These are phyloP conservation scores for Zalaria obscura DNA, from an alignment of 2,329 filamentous ascomycete species.

Conservation along the genomic window DNA sequence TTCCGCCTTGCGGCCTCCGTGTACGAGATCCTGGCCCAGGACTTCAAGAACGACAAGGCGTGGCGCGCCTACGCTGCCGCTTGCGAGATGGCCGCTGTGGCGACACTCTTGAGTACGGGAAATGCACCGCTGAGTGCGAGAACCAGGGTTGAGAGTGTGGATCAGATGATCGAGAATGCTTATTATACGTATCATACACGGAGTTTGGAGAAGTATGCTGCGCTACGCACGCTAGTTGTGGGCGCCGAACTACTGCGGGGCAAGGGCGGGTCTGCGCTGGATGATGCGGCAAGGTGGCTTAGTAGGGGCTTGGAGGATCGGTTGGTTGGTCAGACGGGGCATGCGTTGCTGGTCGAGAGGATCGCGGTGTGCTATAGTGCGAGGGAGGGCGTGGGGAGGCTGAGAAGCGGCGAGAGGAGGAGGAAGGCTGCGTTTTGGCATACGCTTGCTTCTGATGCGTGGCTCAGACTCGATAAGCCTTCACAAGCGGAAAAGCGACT, in stretches of 20 bases:
- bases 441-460: constrained; percentile 67
- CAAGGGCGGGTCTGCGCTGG: constrained; percentile 63
- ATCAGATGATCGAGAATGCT: constrained; percentile 77
- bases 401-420: constrained; percentile 54
- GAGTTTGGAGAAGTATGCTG: constrained; percentile 65
- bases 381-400: constrained; percentile 51
- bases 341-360: constrained; percentile 74
- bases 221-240: constrained; percentile 62
- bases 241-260: constrained; percentile 71
- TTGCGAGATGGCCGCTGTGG: constrained; percentile 88
- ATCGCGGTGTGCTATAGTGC: constrained; percentile 72
- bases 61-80: constrained; percentile 91
- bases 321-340: constrained; percentile 59
- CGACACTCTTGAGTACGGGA: constrained; percentile 63
- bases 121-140: constrained; percentile 49
- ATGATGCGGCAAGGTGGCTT: constrained; percentile 80
- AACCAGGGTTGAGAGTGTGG: constrained; percentile 64
- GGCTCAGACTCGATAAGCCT: constrained; percentile 64
- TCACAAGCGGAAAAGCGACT: constrained; percentile 68
- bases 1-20: constrained; percentile 87
- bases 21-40: constrained; percentile 76
- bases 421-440: constrained; percentile 87
- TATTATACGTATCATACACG: constrained; percentile 86
- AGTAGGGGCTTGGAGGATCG: constrained; percentile 65
- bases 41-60: constrained; percentile 90